phyloP scores from a whole-genome alignment of 345 rosid species.

The Cochlearia excelsa region DNA sequence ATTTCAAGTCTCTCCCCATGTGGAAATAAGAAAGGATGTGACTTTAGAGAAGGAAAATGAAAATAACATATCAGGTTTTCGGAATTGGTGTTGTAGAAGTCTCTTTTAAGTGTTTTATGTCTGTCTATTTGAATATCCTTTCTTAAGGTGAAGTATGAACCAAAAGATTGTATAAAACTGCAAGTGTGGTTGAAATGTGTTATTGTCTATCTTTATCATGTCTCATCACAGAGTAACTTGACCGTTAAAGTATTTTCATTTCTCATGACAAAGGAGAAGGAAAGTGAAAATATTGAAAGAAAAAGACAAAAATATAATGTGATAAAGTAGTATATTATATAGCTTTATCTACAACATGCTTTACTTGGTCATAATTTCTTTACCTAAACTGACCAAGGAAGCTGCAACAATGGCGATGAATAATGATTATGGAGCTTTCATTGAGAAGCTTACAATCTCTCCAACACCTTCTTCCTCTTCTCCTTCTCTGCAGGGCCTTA shows the following conservation, averaged over 20 bases:
- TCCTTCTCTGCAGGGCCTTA: constrained; percentile 58
- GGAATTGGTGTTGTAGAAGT: constrained; percentile 24
- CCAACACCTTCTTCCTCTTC: constrained; percentile 46
- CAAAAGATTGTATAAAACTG: constrained; percentile 18
- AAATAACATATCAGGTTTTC: constrained; percentile 23
- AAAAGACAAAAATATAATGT: neutral
- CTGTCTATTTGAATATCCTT: constrained; percentile 1
- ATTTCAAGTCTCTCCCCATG: constrained; percentile 21
- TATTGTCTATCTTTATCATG: constrained; percentile 7
- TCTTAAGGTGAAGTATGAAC: constrained; percentile 6
- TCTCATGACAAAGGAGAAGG: too few relatives aligned
- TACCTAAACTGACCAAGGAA: constrained; percentile 4
- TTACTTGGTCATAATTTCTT: constrained; percentile 33
- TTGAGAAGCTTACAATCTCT: constrained; percentile 57
- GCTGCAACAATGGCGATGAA: constrained; percentile 43
- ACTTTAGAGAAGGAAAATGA: constrained; percentile 24
- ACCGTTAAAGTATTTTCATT: too few relatives aligned
- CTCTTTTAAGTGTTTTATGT: constrained; percentile 14
- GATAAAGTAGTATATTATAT: too few relatives aligned
- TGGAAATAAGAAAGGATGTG: constrained; percentile 27
- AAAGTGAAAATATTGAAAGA: too few relatives aligned
- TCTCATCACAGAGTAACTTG: too few relatives aligned
- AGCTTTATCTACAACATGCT: constrained; percentile 27
- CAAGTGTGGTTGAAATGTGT: constrained; percentile 26
- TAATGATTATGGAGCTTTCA: constrained; percentile 75